Percentiles rank a stretch among this genome's conserved stretches.
These are phyloP conservation scores for Populus alba DNA, from an alignment of 345 rosid genomes.

Conservation along the genomic window DNA sequence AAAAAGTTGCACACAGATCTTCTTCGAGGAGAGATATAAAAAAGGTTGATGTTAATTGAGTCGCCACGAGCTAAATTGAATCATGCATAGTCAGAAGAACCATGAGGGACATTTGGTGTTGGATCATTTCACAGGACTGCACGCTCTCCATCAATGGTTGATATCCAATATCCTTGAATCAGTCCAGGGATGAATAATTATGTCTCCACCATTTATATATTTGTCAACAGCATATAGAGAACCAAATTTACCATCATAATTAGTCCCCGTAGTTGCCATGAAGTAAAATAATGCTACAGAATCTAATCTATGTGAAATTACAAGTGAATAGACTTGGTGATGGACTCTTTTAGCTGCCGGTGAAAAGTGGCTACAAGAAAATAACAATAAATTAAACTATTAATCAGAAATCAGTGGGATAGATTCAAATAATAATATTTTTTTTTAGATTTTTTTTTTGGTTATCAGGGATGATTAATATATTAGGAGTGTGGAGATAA, in stretches of 20 bases:
- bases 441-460: too few relatives aligned
- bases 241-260: too few relatives aligned
- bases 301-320: background rate
- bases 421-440: too few relatives aligned
- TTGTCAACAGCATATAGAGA: background rate
- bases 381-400: background rate
- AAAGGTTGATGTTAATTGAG: background rate
- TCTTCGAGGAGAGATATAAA: background rate
- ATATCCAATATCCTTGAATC: background rate
- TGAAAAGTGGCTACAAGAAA: background rate
- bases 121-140: background rate
- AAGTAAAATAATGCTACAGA: too few relatives aligned
- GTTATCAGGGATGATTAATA: too few relatives aligned
- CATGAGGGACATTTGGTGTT: background rate
- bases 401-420: background rate
- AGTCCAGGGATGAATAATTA: background rate
- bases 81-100: background rate
- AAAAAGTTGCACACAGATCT: constrained; percentile 3
- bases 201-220: background rate
- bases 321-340: too few relatives aligned
- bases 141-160: background rate
- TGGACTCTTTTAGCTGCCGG: background rate
- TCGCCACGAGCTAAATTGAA: background rate
- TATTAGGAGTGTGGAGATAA: too few relatives aligned
- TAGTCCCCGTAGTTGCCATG: background rate